Conservation (phyloP, 768 basidiomycete species). For the Boletus eberwhitei region DNA sequence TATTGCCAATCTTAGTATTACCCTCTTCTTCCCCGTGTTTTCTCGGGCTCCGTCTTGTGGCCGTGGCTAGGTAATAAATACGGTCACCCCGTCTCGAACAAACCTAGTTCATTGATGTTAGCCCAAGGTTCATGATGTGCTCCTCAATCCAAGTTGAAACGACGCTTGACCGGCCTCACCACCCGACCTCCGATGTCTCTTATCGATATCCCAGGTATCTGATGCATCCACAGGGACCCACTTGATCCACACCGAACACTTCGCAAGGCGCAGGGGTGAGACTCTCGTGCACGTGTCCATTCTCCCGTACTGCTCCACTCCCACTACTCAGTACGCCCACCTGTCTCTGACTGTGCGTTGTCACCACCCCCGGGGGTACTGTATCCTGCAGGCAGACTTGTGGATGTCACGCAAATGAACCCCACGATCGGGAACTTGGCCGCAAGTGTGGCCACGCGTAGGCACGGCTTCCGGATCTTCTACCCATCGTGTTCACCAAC, state of each 20-base stretch:
- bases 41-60: neutral
- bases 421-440: conserved; percentile 1
- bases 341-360: conserved; percentile 14
- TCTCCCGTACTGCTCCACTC: conserved; percentile 6
- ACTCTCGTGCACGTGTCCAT: conserved; percentile 21
- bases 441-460: conserved; percentile 5
- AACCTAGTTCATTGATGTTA: neutral
- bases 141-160: neutral
- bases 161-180: neutral
- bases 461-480: conserved; percentile 25
- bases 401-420: conserved; percentile 17
- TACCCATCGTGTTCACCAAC: conserved; percentile 14
- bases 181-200: neutral
- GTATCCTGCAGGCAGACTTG: conserved; percentile 26
- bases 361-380: conserved; percentile 4
- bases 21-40: conserved; percentile 3
- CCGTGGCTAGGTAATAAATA: neutral
- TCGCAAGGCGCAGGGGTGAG: neutral
- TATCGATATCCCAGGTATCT: conserved; percentile 1
- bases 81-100: neutral
- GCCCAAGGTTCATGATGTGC: conserved; percentile 5
- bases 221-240: neutral
- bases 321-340: conserved; percentile 2
- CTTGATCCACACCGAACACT: neutral
- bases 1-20: neutral